phyloP scores from a whole-genome alignment of 75 land plant genomes.

The Cupressus sempervirens region DNA sequence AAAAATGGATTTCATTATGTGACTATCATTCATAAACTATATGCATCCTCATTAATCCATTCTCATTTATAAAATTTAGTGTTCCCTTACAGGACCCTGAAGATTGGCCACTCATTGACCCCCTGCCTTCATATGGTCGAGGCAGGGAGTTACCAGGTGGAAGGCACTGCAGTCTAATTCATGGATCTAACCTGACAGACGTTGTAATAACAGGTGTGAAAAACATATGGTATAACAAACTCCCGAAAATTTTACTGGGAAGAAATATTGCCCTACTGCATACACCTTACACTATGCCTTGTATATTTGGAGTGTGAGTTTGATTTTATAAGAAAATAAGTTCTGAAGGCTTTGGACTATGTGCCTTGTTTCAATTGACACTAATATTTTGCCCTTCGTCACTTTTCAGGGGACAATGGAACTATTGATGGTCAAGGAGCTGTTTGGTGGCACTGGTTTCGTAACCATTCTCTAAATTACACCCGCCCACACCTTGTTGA shows the following conservation, averaged over 20 bases:
- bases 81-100: slow-evolving; percentile 45
- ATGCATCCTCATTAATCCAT: neutral
- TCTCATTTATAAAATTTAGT: neutral
- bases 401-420: slow-evolving; percentile 58
- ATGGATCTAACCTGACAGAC: slow-evolving; percentile 64
- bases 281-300: neutral
- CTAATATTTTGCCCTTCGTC: neutral
- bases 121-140: slow-evolving; percentile 82
- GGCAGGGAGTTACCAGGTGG: slow-evolving; percentile 74
- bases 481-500: slow-evolving; percentile 78
- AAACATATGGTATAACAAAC: neutral
- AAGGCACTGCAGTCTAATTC: slow-evolving; percentile 66
- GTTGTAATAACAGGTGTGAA: slow-evolving; percentile 71
- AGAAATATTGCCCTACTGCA: neutral
- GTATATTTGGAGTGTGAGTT: neutral
- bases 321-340: neutral
- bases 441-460: slow-evolving; percentile 72
- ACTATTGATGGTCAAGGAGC: slow-evolving; percentile 85
- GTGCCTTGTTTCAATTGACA: slow-evolving; percentile 1
- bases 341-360: neutral
- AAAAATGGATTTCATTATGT: neutral
- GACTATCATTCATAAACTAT: neutral
- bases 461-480: slow-evolving; percentile 37
- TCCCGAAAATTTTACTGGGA: neutral
- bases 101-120: slow-evolving; percentile 76